phyloP scores from a whole-genome alignment of 106 monocot species.

The Platanthera zijinensis region DNA sequence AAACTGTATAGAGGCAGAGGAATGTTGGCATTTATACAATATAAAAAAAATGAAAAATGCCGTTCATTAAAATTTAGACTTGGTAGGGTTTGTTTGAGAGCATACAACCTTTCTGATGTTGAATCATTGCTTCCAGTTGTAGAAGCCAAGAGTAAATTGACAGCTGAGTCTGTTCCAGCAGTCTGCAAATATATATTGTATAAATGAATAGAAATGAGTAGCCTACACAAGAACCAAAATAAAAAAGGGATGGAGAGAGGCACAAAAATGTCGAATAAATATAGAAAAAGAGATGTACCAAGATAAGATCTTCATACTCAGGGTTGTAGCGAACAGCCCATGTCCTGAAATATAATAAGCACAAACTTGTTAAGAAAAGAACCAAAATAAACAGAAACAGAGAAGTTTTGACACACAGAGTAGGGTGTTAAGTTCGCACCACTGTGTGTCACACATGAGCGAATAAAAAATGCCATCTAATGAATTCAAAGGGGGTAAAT shows the following conservation, averaged over 20 bases:
- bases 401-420: too few species aligned
- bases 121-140: constrained; percentile 26
- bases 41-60: background rate
- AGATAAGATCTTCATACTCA: constrained; percentile 71
- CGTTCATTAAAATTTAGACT: background rate
- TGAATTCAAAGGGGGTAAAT: background rate
- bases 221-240: background rate
- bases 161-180: constrained; percentile 96
- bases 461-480: background rate
- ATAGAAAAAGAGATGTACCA: constrained; percentile 49
- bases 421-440: background rate
- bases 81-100: background rate
- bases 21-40: background rate
- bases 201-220: constrained; percentile 14
- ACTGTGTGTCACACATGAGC: background rate
- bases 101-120: constrained; percentile 46
- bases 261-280: background rate
- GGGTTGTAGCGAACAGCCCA: constrained; percentile 84
- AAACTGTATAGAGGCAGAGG: constrained; percentile 28
- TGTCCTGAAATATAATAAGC: constrained; percentile 49
- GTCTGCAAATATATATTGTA: constrained; percentile 45
- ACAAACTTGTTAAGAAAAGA: constrained; percentile 2
- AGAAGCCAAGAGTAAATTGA: constrained; percentile 68
- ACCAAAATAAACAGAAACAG: background rate
- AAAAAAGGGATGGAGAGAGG: background rate